A percentile compares a stretch with the other conserved stretches of the same genome.
Evolutionary conservation across 257 asterid species (phyloP).

Genomic region (Ilex asprella): DNA sequence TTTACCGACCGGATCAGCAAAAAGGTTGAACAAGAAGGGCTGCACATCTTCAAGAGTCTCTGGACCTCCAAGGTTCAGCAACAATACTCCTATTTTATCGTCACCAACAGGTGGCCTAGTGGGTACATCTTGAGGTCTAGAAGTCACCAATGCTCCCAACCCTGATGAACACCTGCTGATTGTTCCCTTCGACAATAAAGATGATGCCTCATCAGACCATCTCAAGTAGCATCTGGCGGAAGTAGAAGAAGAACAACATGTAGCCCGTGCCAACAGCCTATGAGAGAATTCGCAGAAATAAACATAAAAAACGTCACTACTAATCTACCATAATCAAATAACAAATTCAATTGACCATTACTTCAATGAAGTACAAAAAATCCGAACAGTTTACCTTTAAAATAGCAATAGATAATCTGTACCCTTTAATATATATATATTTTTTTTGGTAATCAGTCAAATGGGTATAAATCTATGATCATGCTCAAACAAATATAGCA

Average conservation of each 20-base stretch:
- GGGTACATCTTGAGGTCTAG: conserved; percentile 46
- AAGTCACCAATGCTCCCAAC: conserved; percentile 49
- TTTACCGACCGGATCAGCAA: conserved; percentile 88
- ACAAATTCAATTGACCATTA: neutral
- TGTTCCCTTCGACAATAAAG: conserved; percentile 21
- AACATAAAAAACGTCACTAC: conserved; percentile 3
- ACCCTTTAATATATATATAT: neutral
- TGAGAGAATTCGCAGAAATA: neutral
- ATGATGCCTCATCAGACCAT: conserved; percentile 32
- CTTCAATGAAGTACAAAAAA: neutral
- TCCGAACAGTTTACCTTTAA: too few species aligned
- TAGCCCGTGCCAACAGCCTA: conserved; percentile 54
- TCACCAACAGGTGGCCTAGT: conserved; percentile 41
- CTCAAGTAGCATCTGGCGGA: conserved; percentile 35
- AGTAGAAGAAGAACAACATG: conserved; percentile 30
- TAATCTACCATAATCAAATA: neutral
- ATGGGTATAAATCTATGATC: too few species aligned
- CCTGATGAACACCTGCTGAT: conserved; percentile 24
- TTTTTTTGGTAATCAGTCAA: too few species aligned
- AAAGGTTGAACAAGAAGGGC: conserved; percentile 92
- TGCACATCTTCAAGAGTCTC: conserved; percentile 97
- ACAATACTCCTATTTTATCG: conserved; percentile 83
- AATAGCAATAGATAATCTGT: too few species aligned
- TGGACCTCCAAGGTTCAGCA: conserved; percentile 98
- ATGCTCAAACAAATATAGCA: too few species aligned